Percentiles rank a stretch among this genome's conserved stretches.
Evolutionary conservation across 2,329 filamentous ascomycete genomes (phyloP).

Genomic region (Aspergillus eucalypticola): DNA sequence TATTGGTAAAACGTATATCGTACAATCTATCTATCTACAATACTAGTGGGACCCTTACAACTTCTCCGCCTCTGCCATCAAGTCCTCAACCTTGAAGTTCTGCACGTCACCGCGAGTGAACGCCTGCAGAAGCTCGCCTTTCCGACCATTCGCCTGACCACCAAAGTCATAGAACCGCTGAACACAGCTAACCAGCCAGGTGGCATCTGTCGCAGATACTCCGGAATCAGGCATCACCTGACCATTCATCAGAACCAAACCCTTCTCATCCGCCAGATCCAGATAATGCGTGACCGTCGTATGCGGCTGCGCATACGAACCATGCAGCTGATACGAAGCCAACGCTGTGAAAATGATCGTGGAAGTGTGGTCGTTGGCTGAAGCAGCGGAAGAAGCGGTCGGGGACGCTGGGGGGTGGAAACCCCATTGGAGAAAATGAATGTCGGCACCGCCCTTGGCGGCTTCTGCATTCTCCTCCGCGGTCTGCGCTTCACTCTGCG

Average conservation of each 20-base stretch:
- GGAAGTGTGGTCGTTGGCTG: slow-evolving; percentile 58
- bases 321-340: slow-evolving; percentile 86
- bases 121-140: slow-evolving; percentile 72
- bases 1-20: not conserved
- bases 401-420: slow-evolving; percentile 66
- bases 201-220: slow-evolving; percentile 76
- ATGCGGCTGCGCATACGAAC: slow-evolving; percentile 86
- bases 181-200: slow-evolving; percentile 86
- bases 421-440: slow-evolving; percentile 95
- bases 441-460: slow-evolving; percentile 67
- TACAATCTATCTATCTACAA: slow-evolving; percentile 4
- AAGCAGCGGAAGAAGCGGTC: slow-evolving; percentile 29
- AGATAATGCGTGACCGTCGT: slow-evolving; percentile 91
- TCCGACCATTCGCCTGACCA: slow-evolving; percentile 60
- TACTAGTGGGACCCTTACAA: slow-evolving; percentile 44
- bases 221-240: slow-evolving; percentile 74
- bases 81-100: slow-evolving; percentile 76
- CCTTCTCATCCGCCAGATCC: slow-evolving; percentile 73
- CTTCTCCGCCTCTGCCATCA: slow-evolving; percentile 88
- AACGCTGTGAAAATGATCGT: slow-evolving; percentile 92
- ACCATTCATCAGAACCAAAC: slow-evolving; percentile 83
- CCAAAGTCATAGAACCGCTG: slow-evolving; percentile 81
- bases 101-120: slow-evolving; percentile 74
- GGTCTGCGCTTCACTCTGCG: slow-evolving; percentile 20
- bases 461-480: slow-evolving; percentile 27